Evolutionary conservation across 2,329 filamentous ascomycete species (phyloP), one percentile per base, ranked within the genome.

Genomic region (Colletotrichum lupini): DNA sequence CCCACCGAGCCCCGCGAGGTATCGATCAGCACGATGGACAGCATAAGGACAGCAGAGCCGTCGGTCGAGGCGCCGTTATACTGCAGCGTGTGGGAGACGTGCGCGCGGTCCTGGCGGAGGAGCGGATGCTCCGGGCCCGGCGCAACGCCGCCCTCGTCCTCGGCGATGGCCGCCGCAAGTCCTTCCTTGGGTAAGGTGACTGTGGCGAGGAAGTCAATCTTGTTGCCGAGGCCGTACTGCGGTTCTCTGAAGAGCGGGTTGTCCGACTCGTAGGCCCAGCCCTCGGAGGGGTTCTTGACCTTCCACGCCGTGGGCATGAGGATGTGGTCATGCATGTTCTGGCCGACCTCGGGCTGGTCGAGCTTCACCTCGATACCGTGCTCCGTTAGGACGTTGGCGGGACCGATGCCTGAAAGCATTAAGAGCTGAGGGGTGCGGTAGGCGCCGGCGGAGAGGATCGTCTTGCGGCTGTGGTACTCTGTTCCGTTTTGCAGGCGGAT

Each of bases 371-470:
- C 57, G 56, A 88, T 87, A 9, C 79, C 80, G 49, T 85, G 78
- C 67, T 84, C 79, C 19, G 83, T 79, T 3, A 74, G 77, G 52
- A 87, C 85, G 0, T 81, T 77, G 53, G 80, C 82, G 6, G 85
- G 82, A 0, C 87, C 87, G 28, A 89, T 85, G 0, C 87, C 87
- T 3, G 87, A 89, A 16, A 87, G 85, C 75, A 88, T 83, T 3
- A 89, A 81, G 37, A 89, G 84, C 16, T 84, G 84, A 1, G 87
- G 87, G 49, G 85, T 87, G 76, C 85, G 87, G 77, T 88, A 89
- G 16, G 86, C 81, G 1, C 87, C 87, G 3, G 82, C 84, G 7
- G 82, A 83, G 14, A 88, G 77, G 4, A 87, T 81, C 75, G 87
- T 75, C 67, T 83, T 77, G 22, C 77, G 76, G 63, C 79, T 76